Evolutionary conservation across 768 basidiomycete species (phyloP).

Genomic region (Rickenella mellea): DNA sequence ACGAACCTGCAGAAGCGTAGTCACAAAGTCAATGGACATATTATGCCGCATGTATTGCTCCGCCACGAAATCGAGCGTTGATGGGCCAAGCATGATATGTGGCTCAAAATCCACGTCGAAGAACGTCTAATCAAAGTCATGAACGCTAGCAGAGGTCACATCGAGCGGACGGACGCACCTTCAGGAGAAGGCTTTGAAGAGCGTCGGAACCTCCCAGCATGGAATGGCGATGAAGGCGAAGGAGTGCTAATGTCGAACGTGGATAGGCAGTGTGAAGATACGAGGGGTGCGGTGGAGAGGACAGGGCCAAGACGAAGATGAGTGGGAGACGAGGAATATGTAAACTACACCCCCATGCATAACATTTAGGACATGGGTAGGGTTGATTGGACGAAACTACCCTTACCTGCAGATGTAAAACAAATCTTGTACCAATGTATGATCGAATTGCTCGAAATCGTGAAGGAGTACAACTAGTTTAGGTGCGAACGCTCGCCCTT

Average conservation of each 20-base stretch:
- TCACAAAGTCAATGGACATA: slow-evolving; percentile 44
- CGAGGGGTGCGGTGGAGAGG: slow-evolving; percentile 37
- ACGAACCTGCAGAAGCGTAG: slow-evolving; percentile 54
- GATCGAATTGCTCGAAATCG: slow-evolving; percentile 68
- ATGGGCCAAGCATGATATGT: slow-evolving; percentile 51
- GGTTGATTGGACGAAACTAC: neutral
- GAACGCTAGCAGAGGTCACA: neutral
- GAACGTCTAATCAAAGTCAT: slow-evolving; percentile 36
- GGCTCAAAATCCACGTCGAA: slow-evolving; percentile 57
- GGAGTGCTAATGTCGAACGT: slow-evolving; percentile 44
- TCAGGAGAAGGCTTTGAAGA: slow-evolving; percentile 43
- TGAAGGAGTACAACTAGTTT: slow-evolving; percentile 56
- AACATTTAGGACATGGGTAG: neutral
- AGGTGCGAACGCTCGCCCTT: slow-evolving; percentile 6
- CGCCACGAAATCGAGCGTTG: slow-evolving; percentile 40
- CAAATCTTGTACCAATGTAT: slow-evolving; percentile 52
- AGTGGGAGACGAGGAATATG: slow-evolving; percentile 46
- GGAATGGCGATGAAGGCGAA: slow-evolving; percentile 43
- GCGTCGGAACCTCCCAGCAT: slow-evolving; percentile 39
- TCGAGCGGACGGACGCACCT: slow-evolving; percentile 27
- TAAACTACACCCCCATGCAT: slow-evolving; percentile 26
- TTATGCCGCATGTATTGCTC: slow-evolving; percentile 51
- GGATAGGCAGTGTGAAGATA: slow-evolving; percentile 55
- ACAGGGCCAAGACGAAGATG: slow-evolving; percentile 53
- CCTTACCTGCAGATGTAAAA: slow-evolving; percentile 62